Conservation (phyloP, 345 rosid species). For the Moricandia moricandioides region DNA sequence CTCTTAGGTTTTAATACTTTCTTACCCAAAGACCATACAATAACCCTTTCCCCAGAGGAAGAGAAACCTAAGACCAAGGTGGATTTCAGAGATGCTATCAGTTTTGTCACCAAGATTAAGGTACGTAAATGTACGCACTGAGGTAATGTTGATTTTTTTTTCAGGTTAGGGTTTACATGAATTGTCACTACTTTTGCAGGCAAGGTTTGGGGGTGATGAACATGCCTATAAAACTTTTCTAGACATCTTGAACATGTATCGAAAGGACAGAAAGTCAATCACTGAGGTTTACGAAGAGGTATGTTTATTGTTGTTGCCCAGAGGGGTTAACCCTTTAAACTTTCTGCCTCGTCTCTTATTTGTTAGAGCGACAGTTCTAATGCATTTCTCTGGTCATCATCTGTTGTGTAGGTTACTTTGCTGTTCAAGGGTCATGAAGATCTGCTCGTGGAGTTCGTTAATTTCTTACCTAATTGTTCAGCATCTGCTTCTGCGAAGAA, state of each 20-base stretch:
- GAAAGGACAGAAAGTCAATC: constrained; percentile 82
- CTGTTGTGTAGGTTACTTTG: constrained; percentile 61
- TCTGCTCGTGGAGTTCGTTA: constrained; percentile 76
- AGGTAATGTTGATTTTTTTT: constrained; percentile 3
- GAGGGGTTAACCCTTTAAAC: constrained; percentile 1
- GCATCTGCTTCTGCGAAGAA: constrained; percentile 50
- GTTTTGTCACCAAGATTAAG: constrained; percentile 87
- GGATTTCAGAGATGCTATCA: constrained; percentile 83
- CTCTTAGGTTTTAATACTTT: constrained; percentile 93
- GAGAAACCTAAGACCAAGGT: constrained; percentile 67
- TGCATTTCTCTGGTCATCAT: constrained; percentile 10
- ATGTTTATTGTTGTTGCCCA: constrained; percentile 18
- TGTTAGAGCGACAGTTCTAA: not conserved
- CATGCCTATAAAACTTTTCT: constrained; percentile 83
- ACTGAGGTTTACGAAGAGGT: constrained; percentile 86
- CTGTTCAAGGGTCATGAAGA: constrained; percentile 78
- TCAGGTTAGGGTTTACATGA: constrained; percentile 12
- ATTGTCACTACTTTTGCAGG: constrained; percentile 47
- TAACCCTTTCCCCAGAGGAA: constrained; percentile 66
- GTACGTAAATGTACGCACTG: constrained; percentile 35
- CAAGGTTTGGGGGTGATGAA: constrained; percentile 81
- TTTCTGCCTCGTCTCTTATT: constrained; percentile 7
- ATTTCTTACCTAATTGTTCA: constrained; percentile 72
- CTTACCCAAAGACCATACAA: constrained; percentile 83
- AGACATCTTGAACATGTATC: constrained; percentile 84